Base-by-base conservation (phyloP, 805 yeast species). In the Tetrapisispora fleetii region DNA sequence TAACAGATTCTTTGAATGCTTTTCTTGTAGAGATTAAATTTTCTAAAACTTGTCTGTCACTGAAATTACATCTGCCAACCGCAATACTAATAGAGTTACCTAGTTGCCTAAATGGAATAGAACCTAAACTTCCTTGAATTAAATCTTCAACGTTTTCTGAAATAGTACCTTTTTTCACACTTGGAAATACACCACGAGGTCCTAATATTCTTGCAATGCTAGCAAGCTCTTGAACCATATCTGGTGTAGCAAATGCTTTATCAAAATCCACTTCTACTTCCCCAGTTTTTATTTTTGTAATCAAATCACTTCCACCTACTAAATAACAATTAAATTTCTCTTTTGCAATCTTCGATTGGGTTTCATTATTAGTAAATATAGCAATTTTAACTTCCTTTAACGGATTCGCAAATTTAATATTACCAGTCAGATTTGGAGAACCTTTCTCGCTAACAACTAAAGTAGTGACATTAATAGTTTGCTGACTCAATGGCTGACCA, bases 151-250 rank as follows among this genome's bases (percentile, higher is more conserved):
- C 68, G 57, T 88, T 79, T n/a, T 78, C 76, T 1, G 83, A 70
- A 9, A 91, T 93, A 1, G 96, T 89, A 17, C 95, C 95, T 61
- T 81, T 84, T 69, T 88, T 89, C 14, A 77, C 81, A 40, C 77
- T 76, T 43, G 99, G 98, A 85, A 90, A 83, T 56, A 93, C 74
- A 22, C 95, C 95, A 59, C 75, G 80, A 32, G 95, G 95, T 50
- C 98, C 98, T 57, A 93, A 74, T 11, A 76, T 70, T 59, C 89
- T 78, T n/a, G 93, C 96, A 21, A 87, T 70, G 53, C 75, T 75
- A n/a, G 57, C 61, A 54, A 93, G 71, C 24, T 75, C 73, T n/a
- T 76, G 66, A 21, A 77, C 76, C 50, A 88, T 78, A 36, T 86
- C 96, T 1, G 95, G 86, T 1, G 96, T 83, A 6, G 96, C 95